These are phyloP conservation scores for Pneumocystis jirovecii DNA, from an alignment of 1,139 yeast genomes.

Conservation along the genomic window DNA sequence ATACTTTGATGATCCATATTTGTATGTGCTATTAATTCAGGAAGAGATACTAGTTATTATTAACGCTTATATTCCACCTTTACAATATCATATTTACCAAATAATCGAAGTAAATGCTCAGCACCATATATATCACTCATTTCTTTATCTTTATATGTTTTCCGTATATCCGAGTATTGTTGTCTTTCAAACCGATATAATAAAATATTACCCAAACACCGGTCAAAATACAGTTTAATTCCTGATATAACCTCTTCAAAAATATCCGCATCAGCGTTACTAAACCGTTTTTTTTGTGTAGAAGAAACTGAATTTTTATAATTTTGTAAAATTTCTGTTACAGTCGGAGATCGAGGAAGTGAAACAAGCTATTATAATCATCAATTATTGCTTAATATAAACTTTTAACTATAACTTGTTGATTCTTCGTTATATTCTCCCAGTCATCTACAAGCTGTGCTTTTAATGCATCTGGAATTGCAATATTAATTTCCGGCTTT, in stretches of 20 bases:
- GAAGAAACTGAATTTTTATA: constrained; percentile 8
- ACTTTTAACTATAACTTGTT: constrained; percentile 46
- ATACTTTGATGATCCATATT: constrained; percentile 68
- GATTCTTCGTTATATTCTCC: constrained; percentile 76
- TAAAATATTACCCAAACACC: constrained; percentile 53
- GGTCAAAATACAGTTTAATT: constrained; percentile 59
- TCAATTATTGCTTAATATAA: constrained; percentile 32
- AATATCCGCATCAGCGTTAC: constrained; percentile 38
- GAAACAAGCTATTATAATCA: constrained; percentile 11
- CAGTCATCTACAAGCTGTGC: constrained; percentile 75
- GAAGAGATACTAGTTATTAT: constrained; percentile 44
- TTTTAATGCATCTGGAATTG: constrained; percentile 53
- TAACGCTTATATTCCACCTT: neutral
- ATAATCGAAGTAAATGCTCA: constrained; percentile 16
- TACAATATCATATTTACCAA: neutral
- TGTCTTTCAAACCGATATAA: constrained; percentile 74
- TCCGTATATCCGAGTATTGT: constrained; percentile 50
- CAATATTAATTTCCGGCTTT: constrained; percentile 38
- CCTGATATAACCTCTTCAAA: constrained; percentile 57
- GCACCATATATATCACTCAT: constrained; percentile 51
- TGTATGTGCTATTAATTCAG: constrained; percentile 64
- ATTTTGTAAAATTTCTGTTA: constrained; percentile 17
- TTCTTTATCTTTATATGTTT: constrained; percentile 26
- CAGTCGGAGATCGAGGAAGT: constrained; percentile 17
- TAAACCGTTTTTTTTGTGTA: constrained; percentile 12